Conservation (phyloP, 257 asterid genomes). For the Mentha longifolia region DNA sequence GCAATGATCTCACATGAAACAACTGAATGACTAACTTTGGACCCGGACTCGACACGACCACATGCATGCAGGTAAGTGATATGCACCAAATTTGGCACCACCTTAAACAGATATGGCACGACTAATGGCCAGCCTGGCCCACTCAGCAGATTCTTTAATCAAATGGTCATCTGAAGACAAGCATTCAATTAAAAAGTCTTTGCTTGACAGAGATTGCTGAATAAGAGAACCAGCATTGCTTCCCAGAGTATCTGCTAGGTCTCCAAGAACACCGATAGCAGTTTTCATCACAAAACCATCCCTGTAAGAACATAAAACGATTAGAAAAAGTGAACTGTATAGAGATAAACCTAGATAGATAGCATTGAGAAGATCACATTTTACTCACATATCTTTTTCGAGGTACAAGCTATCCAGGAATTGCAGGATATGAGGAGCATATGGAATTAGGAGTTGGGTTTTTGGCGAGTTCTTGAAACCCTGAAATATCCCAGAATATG, state of each 20-base stretch:
- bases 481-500: slow-evolving; percentile 87
- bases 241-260: slow-evolving; percentile 90
- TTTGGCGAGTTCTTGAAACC: slow-evolving; percentile 83
- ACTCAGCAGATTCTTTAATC: slow-evolving; percentile 94
- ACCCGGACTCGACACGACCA: slow-evolving; percentile 74
- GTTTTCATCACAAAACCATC: slow-evolving; percentile 94
- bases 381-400: slow-evolving; percentile 86
- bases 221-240: slow-evolving; percentile 81
- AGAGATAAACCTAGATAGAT: not conserved
- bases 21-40: slow-evolving; percentile 44
- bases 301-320: slow-evolving; percentile 50
- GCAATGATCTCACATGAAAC: slow-evolving; percentile 51
- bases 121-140: slow-evolving; percentile 93
- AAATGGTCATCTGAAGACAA: slow-evolving; percentile 86
- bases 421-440: slow-evolving; percentile 79
- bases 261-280: slow-evolving; percentile 88
- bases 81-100: slow-evolving; percentile 43
- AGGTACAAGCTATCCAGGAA: slow-evolving; percentile 77
- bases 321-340: not conserved
- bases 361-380: not conserved
- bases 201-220: slow-evolving; percentile 85
- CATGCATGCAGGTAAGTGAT: slow-evolving; percentile 76
- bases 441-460: slow-evolving; percentile 73
- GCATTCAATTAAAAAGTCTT: slow-evolving; percentile 83
- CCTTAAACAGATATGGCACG: slow-evolving; percentile 89